Conservation (phyloP, 345 rosid species). For the Eutrema heterophyllum region DNA sequence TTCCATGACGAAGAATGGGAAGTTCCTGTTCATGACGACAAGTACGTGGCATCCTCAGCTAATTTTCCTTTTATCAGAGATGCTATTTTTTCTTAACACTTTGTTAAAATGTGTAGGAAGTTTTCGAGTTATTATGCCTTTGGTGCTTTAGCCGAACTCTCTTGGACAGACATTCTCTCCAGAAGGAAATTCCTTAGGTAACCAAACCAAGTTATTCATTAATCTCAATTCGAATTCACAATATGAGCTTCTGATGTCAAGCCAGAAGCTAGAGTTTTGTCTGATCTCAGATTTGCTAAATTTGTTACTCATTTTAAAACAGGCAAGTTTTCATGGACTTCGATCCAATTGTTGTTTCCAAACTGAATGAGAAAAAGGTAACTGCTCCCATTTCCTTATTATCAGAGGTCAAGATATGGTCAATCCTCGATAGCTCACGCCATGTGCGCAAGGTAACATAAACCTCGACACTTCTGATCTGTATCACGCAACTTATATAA, state of each 20-base stretch:
- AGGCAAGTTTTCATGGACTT: conserved; percentile 79
- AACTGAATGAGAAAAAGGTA: conserved; percentile 60
- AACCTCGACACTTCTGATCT: neutral
- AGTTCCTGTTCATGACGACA: conserved; percentile 72
- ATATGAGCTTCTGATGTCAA: neutral
- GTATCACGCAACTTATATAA: neutral
- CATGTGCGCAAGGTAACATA: conserved; percentile 61
- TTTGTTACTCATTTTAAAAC: neutral
- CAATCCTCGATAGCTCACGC: conserved; percentile 73
- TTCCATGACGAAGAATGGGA: conserved; percentile 98
- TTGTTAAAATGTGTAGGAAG: conserved; percentile 43
- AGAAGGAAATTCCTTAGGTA: conserved; percentile 74
- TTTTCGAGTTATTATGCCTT: conserved; percentile 75
- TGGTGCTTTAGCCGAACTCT: conserved; percentile 84
- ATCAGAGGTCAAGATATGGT: conserved; percentile 67
- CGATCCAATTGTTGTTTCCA: conserved; percentile 59
- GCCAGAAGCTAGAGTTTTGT: neutral
- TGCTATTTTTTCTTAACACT: neutral
- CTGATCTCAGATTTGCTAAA: neutral
- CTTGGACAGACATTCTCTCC: conserved; percentile 78
- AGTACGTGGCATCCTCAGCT: conserved; percentile 39
- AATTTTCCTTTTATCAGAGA: neutral
- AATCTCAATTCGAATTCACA: neutral
- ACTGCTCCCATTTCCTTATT: conserved; percentile 49
- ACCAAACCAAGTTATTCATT: neutral